phyloP scores from a whole-genome alignment of 2,329 filamentous ascomycete species.

The Madurella fahalii region DNA sequence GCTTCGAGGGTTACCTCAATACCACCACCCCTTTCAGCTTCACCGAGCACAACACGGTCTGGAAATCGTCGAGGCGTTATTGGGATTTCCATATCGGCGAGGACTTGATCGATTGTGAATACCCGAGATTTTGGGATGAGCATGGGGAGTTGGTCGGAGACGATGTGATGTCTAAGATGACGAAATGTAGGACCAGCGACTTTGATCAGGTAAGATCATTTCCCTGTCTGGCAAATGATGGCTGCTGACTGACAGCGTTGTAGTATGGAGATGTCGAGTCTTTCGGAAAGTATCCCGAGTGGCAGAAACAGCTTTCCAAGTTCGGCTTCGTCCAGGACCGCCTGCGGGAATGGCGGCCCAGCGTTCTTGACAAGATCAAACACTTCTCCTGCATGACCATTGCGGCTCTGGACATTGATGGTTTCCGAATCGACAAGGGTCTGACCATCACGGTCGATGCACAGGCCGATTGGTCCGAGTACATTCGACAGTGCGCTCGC shows the following conservation, averaged over 20 bases:
- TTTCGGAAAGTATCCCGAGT: conserved; percentile 59
- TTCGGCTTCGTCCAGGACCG: conserved; percentile 65
- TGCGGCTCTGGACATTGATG: conserved; percentile 58
- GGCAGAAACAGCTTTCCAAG: conserved; percentile 59
- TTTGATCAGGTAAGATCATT: conserved; percentile 41
- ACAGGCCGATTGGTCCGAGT: conserved; percentile 53
- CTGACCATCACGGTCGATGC: conserved; percentile 60
- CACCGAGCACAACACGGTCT: conserved; percentile 53
- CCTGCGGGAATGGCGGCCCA: conserved; percentile 58
- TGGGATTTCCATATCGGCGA: conserved; percentile 54
- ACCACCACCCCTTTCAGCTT: conserved; percentile 50
- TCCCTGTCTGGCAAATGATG: too few species aligned
- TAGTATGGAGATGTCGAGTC: conserved; percentile 59
- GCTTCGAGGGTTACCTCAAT: conserved; percentile 58
- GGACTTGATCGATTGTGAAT: conserved; percentile 49
- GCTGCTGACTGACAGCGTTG: conserved; percentile 4
- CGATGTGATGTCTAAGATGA: conserved; percentile 43
- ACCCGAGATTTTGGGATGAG: conserved; percentile 59
- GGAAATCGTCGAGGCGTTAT: conserved; percentile 52
- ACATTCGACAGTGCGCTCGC: conserved; percentile 53
- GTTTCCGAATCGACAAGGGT: conserved; percentile 63
- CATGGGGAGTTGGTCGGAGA: conserved; percentile 47
- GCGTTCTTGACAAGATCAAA: conserved; percentile 53
- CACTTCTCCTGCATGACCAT: conserved; percentile 61
- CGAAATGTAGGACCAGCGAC: conserved; percentile 56